Conservation (phyloP, 78 protist genomes). For the Dictyostelium intermedium region DNA sequence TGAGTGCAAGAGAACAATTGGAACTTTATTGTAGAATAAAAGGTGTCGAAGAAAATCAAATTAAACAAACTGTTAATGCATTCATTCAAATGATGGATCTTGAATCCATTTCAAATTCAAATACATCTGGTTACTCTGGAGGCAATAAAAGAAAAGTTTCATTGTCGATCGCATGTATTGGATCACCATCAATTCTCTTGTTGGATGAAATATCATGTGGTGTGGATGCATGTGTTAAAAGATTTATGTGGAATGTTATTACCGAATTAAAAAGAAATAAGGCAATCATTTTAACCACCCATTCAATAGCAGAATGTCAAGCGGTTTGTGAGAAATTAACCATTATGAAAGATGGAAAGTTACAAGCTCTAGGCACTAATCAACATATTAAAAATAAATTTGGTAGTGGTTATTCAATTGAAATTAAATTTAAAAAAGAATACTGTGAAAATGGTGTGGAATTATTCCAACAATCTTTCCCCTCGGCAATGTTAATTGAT, state of each 20-base stretch:
- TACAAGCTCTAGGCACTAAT: conserved; percentile 77
- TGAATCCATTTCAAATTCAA: conserved; percentile 9
- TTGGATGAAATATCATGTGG: conserved; percentile 89
- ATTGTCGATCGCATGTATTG: conserved; percentile 23
- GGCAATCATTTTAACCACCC: conserved; percentile 84
- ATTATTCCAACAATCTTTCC: not conserved
- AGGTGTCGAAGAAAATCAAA: conserved; percentile 40
- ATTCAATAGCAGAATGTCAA: conserved; percentile 85
- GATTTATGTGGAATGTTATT: conserved; percentile 81
- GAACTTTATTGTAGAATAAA: conserved; percentile 57
- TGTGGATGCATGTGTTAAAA: conserved; percentile 60
- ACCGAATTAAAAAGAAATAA: not conserved
- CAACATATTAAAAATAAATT: conserved; percentile 24
- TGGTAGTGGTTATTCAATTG: conserved; percentile 30
- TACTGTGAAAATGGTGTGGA: conserved; percentile 8
- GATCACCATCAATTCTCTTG: conserved; percentile 35
- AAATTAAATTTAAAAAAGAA: conserved; percentile 18
- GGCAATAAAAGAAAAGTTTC: conserved; percentile 90
- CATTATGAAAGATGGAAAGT: conserved; percentile 62
- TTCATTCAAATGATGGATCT: conserved; percentile 80
- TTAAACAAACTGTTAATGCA: conserved; percentile 37
- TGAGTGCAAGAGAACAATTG: conserved; percentile 81
- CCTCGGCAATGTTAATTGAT: not conserved
- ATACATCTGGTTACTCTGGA: conserved; percentile 65
- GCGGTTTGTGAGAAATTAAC: not conserved